A percentile compares a stretch with the other conserved stretches of the same genome.
These are phyloP conservation scores for Chlorella vulgaris DNA, from an alignment of 139 green algal species.

Conservation along the genomic window DNA sequence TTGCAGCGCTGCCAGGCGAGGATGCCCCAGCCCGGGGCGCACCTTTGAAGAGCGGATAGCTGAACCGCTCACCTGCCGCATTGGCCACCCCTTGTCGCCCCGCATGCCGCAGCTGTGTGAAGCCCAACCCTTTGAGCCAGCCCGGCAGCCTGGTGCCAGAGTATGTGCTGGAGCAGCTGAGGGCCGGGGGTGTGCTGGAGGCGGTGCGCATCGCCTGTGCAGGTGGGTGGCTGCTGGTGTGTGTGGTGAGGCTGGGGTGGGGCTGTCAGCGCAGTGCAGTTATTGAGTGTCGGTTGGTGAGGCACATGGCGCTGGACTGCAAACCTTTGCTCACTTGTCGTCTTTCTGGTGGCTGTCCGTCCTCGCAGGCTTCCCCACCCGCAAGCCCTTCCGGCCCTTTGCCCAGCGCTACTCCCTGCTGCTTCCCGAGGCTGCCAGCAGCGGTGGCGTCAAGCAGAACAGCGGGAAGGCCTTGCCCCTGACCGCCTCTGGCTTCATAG, in stretches of 20 bases:
- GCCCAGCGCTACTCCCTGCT: slow-evolving; percentile 54
- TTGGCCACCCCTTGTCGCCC: too few relatives aligned
- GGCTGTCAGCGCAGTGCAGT: too few relatives aligned
- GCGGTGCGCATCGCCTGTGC: slow-evolving; percentile 92
- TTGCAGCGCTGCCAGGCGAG: too few relatives aligned
- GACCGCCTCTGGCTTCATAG: slow-evolving; percentile 27
- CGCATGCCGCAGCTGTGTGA: slow-evolving; percentile 78
- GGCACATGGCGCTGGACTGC: background rate
- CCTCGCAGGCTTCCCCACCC: slow-evolving; percentile 85
- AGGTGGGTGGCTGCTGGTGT: slow-evolving; percentile 6
- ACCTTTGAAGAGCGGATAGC: too few relatives aligned
- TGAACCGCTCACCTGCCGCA: too few relatives aligned
- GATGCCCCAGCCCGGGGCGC: too few relatives aligned
- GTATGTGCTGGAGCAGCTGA: slow-evolving; percentile 93
- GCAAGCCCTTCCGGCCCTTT: slow-evolving; percentile 66
- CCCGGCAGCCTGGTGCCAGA: slow-evolving; percentile 72
- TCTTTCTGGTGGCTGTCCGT: background rate
- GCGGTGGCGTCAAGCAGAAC: background rate
- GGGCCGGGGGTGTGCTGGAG: slow-evolving; percentile 96
- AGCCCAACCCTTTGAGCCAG: slow-evolving; percentile 86
- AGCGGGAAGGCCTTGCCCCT: slow-evolving; percentile 12
- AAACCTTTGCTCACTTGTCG: background rate
- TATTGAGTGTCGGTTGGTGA: too few relatives aligned
- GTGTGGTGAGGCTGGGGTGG: too few relatives aligned
- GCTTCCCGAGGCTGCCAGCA: slow-evolving; percentile 19